Conservation (phyloP, 352 stramenopile genomes). For the Globisporangium abappressorium region DNA sequence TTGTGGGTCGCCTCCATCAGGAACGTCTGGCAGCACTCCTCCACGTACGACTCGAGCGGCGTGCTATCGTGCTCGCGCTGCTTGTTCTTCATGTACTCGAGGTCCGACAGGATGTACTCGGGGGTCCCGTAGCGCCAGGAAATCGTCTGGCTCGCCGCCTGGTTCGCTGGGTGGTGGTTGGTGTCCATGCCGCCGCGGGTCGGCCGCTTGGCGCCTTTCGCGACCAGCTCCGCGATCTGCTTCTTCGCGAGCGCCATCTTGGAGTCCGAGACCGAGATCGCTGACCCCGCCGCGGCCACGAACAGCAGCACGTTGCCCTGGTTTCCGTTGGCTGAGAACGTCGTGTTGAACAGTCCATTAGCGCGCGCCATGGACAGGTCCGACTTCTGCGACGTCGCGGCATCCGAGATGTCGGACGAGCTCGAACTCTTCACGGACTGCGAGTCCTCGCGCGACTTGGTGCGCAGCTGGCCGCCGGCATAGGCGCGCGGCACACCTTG, state of each 20-base stretch:
- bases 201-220: constrained; percentile 50
- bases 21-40: constrained; percentile 76
- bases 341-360: constrained; percentile 28
- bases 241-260: constrained; percentile 59
- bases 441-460: constrained; percentile 24
- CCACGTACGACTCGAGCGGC: constrained; percentile 65
- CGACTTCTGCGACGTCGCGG: constrained; percentile 2
- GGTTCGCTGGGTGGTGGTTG: constrained; percentile 1
- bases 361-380: constrained; percentile 25
- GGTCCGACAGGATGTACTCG: constrained; percentile 73
- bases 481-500: constrained; percentile 30
- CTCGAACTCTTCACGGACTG: constrained; percentile 21
- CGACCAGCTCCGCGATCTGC: constrained; percentile 51
- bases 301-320: constrained; percentile 69
- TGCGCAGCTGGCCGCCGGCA: constrained; percentile 20
- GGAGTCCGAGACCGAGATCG: constrained; percentile 57
- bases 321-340: constrained; percentile 26
- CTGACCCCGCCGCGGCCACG: constrained; percentile 60
- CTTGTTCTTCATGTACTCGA: constrained; percentile 68
- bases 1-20: constrained; percentile 81
- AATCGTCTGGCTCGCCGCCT: constrained; percentile 17
- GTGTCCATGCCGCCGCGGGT: constrained; percentile 39
- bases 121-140: constrained; percentile 64
- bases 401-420: constrained; percentile 18
- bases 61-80: constrained; percentile 50